phyloP scores from a whole-genome alignment of 768 basidiomycete species.

The Mrakia hoshinonis region DNA sequence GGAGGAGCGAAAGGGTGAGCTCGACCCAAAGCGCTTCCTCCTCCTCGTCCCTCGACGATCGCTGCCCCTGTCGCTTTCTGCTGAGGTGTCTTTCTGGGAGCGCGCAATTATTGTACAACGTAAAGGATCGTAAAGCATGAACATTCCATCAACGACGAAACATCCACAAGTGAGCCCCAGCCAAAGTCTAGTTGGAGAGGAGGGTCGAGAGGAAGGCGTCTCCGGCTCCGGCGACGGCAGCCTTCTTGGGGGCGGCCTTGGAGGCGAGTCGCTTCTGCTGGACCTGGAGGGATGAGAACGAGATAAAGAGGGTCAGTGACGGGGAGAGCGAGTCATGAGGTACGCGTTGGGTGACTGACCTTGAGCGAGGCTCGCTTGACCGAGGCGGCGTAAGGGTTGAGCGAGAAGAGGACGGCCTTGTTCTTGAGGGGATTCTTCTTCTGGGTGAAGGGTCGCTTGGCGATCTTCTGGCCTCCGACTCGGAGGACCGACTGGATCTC shows the following conservation, averaged over 20 bases:
- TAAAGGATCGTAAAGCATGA: background rate
- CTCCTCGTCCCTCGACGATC: too few species aligned
- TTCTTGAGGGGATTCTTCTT: conserved; percentile 79
- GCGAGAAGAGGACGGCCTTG: conserved; percentile 67
- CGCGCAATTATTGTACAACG: too few species aligned
- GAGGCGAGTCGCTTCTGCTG: conserved; percentile 65
- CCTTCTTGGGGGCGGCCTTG: conserved; percentile 49
- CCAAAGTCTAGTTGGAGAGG: conserved; percentile 61
- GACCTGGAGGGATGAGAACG: conserved; percentile 39
- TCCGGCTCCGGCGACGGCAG: conserved; percentile 57
- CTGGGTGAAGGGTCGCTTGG: conserved; percentile 95
- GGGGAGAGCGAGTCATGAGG: background rate
- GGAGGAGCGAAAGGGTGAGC: too few species aligned
- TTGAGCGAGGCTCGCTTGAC: conserved; percentile 31
- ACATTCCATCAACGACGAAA: background rate
- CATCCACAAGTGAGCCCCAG: background rate
- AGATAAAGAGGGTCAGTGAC: conserved; percentile 24
- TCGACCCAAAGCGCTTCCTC: too few species aligned
- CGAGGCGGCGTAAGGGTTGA: conserved; percentile 81
- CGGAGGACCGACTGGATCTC: conserved; percentile 97
- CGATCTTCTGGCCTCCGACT: conserved; percentile 69
- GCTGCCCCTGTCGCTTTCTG: too few species aligned
- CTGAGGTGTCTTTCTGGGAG: too few species aligned
- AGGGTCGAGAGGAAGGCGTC: conserved; percentile 76
- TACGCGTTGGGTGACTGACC: background rate